These are phyloP conservation scores for Calcarisporium arbuscula DNA, from an alignment of 2,329 filamentous ascomycete genomes.

Conservation along the genomic window DNA sequence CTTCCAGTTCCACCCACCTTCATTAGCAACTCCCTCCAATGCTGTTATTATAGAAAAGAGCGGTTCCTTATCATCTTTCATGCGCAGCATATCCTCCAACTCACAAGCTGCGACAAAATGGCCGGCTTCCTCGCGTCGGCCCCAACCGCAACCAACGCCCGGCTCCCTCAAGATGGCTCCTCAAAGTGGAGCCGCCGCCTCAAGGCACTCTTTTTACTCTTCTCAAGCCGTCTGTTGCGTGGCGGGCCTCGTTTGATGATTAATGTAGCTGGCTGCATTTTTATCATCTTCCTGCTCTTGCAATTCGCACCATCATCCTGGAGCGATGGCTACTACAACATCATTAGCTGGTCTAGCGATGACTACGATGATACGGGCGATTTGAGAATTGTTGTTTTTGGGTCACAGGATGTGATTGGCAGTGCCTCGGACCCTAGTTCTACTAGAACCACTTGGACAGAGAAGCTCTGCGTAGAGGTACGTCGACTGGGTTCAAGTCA, in stretches of 20 bases:
- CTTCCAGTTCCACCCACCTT: too few species aligned
- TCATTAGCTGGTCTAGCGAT: constrained; percentile 14
- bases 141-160: constrained; percentile 10
- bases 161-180: constrained; percentile 15
- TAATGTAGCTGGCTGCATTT: constrained; percentile 17
- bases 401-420: constrained; percentile 39
- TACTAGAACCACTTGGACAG: constrained; percentile 35
- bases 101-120: too few species aligned
- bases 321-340: constrained; percentile 16
- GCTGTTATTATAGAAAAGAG: too few species aligned
- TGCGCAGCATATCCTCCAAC: too few species aligned
- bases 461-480: constrained; percentile 42
- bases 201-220: constrained; percentile 29
- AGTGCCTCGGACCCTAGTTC: constrained; percentile 24
- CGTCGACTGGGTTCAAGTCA: not conserved
- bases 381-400: constrained; percentile 46
- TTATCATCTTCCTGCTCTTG: constrained; percentile 22
- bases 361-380: constrained; percentile 21
- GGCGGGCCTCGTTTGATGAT: constrained; percentile 24
- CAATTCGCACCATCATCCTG: constrained; percentile 15
- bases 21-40: too few species aligned
- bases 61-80: too few species aligned
- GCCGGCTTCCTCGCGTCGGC: constrained; percentile 1
- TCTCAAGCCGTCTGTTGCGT: constrained; percentile 35
- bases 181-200: constrained; percentile 14